Evolutionary conservation across 257 asterid species (phyloP), one percentile per base, ranked within the genome.

Genomic region (Primulina huaijiensis): DNA sequence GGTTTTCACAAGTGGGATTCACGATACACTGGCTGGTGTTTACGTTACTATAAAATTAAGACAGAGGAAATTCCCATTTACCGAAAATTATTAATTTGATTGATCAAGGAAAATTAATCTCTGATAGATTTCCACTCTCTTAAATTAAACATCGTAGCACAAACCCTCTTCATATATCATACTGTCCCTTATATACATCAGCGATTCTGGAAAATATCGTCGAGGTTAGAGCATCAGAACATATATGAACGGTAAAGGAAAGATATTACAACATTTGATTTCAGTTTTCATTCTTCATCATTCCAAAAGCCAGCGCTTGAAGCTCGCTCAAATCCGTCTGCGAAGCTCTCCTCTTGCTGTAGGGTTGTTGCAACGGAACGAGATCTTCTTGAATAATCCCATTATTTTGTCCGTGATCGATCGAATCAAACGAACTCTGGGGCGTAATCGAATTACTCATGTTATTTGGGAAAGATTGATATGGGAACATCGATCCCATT

Each of bases 231-330:
- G 52, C 52, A 40, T 11, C 16, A 40, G 4, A 40, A 40, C 5
- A 40, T 11, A 40, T 40, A 40, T 27, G 30, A 27, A 2, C 30
- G 3, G 30, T 27, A 27, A 27, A 27, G 3, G 10, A 3, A 46
- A 46, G 3, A 46, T 46, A 46, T 46, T 46, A 12, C n/a, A 46
- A 12, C 1, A 12, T 46, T 14, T 12, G 55, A 46, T 46, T 46
- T 81, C 65, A 84, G 64, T 77, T 75, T 55, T 81, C 74, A 72
- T 78, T 60, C 68, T 84, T 89, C 90, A 90, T 90, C 96, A 90
- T 92, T 70, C 96, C 81, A 21, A 87, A 72, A 68, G 98, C 98
- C 78, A 92, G 73, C 35, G 87, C 93, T 76, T 92, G 97, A 43
- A 90, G 96, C 78, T 92, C 98, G 62, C 84, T 82, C 79, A 90